Evolutionary conservation across 345 rosid species (phyloP).

Genomic region (Eucalyptus sideroxylon): DNA sequence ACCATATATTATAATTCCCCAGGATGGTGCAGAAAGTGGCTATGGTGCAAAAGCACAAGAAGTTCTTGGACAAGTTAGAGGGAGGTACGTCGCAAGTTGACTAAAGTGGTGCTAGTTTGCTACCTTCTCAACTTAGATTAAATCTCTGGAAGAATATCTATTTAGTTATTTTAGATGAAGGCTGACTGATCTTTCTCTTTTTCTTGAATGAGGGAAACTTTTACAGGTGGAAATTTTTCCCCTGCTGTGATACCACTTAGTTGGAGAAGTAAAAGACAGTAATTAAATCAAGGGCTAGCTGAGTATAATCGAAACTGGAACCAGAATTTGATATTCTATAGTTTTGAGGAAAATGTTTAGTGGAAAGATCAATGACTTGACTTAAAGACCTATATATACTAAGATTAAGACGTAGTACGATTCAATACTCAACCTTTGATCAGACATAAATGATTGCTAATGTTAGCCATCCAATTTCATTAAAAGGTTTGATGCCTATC

Average conservation of each 20-base stretch:
- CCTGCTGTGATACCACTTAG: background rate
- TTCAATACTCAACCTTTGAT: background rate
- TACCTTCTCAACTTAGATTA: background rate
- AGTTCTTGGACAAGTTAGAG: conserved; percentile 89
- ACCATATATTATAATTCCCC: background rate
- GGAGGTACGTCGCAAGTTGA: conserved; percentile 42
- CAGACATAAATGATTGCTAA: background rate
- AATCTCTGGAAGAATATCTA: background rate
- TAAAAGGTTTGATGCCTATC: background rate
- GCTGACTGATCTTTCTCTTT: background rate
- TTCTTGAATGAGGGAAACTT: background rate
- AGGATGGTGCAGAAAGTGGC: conserved; percentile 80
- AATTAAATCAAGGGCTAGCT: background rate
- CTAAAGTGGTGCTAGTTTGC: background rate
- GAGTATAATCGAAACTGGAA: background rate
- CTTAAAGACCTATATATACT: background rate
- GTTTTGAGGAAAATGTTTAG: background rate
- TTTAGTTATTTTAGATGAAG: background rate
- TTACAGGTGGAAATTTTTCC: background rate
- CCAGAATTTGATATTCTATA: background rate
- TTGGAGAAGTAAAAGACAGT: background rate
- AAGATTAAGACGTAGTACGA: background rate
- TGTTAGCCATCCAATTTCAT: background rate
- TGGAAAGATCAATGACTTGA: background rate
- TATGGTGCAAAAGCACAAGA: conserved; percentile 97